Conservation (phyloP, 1,284 basidiomycete species). For the Fistulinella cinereoalba region DNA sequence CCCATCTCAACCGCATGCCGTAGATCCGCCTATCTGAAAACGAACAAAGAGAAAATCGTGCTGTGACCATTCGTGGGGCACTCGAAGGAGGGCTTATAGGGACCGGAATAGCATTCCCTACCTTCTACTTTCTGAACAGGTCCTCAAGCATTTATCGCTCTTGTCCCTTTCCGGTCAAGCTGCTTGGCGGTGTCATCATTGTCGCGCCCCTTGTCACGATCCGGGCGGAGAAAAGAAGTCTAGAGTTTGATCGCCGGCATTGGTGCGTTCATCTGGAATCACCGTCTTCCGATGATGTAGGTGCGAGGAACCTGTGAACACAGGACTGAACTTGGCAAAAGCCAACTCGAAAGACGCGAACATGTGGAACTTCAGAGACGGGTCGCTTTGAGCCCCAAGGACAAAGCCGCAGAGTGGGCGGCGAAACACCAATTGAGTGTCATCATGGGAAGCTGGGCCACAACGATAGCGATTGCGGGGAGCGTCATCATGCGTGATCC, state of each 20-base stretch:
- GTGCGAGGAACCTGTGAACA: too few relatives aligned
- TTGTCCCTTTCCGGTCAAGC: slow-evolving; percentile 74
- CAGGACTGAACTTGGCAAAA: slow-evolving; percentile 61
- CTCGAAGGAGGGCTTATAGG: slow-evolving; percentile 60
- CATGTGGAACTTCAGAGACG: slow-evolving; percentile 52
- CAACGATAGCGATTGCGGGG: slow-evolving; percentile 69
- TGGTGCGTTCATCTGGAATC: slow-evolving; percentile 53
- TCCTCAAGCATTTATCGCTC: slow-evolving; percentile 61
- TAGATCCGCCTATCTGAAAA: slow-evolving; percentile 43
- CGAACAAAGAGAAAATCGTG: slow-evolving; percentile 50
- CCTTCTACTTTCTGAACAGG: slow-evolving; percentile 57
- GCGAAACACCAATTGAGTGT: slow-evolving; percentile 76
- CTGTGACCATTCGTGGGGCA: slow-evolving; percentile 58
- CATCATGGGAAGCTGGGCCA: slow-evolving; percentile 80
- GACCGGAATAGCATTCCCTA: slow-evolving; percentile 51
- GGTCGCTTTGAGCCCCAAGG: slow-evolving; percentile 52
- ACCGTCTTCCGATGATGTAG: too few relatives aligned
- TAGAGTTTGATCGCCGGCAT: slow-evolving; percentile 67
- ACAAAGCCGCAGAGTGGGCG: slow-evolving; percentile 74
- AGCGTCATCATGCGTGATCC: slow-evolving; percentile 70
- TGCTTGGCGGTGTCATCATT: slow-evolving; percentile 66
- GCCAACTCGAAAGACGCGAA: slow-evolving; percentile 55
- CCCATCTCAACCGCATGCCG: background rate
- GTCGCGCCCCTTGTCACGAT: slow-evolving; percentile 72
- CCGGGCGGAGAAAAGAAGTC: slow-evolving; percentile 74